These are phyloP conservation scores for Wickerhamiella pararugosa DNA, from an alignment of 1,139 yeast species.

Conservation along the genomic window DNA sequence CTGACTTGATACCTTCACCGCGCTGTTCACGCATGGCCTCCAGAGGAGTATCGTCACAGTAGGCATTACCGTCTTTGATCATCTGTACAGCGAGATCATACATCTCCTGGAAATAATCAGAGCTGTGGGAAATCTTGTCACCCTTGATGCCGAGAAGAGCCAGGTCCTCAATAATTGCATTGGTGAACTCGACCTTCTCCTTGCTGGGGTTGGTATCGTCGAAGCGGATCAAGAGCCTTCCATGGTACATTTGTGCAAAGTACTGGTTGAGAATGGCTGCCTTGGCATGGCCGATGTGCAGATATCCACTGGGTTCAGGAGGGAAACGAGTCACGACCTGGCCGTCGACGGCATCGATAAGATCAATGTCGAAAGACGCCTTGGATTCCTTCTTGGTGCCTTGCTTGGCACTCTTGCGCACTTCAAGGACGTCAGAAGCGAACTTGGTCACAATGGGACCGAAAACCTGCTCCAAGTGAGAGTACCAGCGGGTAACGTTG, in stretches of 20 bases:
- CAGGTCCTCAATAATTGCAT: constrained; percentile 82
- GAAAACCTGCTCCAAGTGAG: constrained; percentile 52
- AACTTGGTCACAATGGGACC: constrained; percentile 56
- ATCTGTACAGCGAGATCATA: constrained; percentile 67
- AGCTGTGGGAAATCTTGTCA: constrained; percentile 71
- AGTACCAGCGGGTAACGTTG: constrained; percentile 90
- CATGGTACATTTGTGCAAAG: constrained; percentile 86
- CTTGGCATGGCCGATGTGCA: constrained; percentile 94
- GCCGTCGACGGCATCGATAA: constrained; percentile 81
- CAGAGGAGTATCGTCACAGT: constrained; percentile 88
- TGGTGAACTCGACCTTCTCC: constrained; percentile 85
- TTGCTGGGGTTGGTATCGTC: constrained; percentile 96
- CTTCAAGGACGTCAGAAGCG: constrained; percentile 53
- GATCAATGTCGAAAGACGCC: constrained; percentile 85
- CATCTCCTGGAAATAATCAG: constrained; percentile 85
- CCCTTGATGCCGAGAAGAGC: constrained; percentile 81
- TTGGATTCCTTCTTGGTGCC: constrained; percentile 39
- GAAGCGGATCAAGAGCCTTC: constrained; percentile 85
- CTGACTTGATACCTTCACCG: constrained; percentile 87
- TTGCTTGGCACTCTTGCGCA: constrained; percentile 53
- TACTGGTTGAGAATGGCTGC: constrained; percentile 92
- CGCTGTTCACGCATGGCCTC: constrained; percentile 96
- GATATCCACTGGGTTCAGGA: constrained; percentile 82
- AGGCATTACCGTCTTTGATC: constrained; percentile 91
- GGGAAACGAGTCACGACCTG: constrained; percentile 97